Percentiles rank a stretch among this genome's conserved stretches.
Evolutionary conservation across 345 rosid genomes (phyloP).

Genomic region (Eucalyptus albens): DNA sequence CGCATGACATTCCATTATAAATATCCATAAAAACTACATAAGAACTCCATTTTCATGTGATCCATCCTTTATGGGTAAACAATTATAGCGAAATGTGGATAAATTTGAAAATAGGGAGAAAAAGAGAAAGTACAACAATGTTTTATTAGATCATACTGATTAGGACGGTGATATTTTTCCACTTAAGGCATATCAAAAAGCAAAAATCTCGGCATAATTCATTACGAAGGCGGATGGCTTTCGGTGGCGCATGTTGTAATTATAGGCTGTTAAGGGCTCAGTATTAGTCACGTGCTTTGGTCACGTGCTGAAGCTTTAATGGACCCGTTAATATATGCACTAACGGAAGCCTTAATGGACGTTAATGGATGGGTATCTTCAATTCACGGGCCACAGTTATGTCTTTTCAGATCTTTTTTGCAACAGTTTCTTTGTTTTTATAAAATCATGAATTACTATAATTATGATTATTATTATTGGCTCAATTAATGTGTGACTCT

Average conservation of each 20-base stretch:
- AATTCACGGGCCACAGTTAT: background rate
- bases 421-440: background rate
- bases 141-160: background rate
- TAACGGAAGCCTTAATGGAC: background rate
- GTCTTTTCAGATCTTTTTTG: background rate
- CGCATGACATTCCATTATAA: rapidly evolving
- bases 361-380: background rate
- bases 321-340: background rate
- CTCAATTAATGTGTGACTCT: background rate
- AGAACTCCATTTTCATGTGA: too few species aligned
- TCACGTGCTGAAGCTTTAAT: background rate
- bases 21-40: background rate
- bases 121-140: background rate
- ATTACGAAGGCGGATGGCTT: background rate
- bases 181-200: background rate
- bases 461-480: too few species aligned
- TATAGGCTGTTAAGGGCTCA: background rate
- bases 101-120: background rate
- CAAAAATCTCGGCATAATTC: background rate
- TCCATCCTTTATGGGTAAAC: too few species aligned
- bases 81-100: background rate
- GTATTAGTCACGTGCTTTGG: background rate
- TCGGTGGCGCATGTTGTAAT: background rate
- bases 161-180: background rate
- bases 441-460: background rate